Base-by-base conservation (phyloP, 2,329 filamentous ascomycete species). In the Nemania sp. region DNA sequence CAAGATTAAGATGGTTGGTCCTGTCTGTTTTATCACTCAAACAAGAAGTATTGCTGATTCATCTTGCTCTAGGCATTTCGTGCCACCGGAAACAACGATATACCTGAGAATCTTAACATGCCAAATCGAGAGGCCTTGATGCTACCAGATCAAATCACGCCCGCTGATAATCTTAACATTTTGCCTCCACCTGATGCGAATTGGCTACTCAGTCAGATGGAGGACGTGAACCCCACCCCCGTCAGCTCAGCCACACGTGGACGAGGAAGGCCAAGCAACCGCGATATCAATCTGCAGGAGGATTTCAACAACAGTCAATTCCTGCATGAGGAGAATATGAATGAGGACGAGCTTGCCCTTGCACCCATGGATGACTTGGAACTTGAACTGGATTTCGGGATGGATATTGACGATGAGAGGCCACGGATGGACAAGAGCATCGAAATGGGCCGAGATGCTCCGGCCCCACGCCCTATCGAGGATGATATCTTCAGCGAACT, bases 1-100 rank as follows among this genome's bases (percentile, higher is more conserved):
- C 83, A 98, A 97, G 80, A 97, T 99, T 71, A 97, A 98, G 75
- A 96, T 98, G 92, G 94, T 97, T 53, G 15, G 65, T 65, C 18
- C 48, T 34, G 34, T 12, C 17, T 25, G 15, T 20, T 20, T 3
- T 10, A 34, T 34, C 35, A 7, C n/a, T 37, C 1, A 11, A 2
- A 11, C 64, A 50, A 65, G 54, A 1, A 20, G 49, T 17, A 54
- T 58, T 67, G 62, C 78, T 81, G 76, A 79, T 58, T 20, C 32
- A 39, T 25, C 35, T 51, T 54, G 9, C 65, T 45, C 2, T 62
- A 97, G 94, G 94, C 95, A 43, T 99, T 98, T 79, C 90, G 93
- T 62, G 91, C 94, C 18, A 91, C 87, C 49, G 94, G 94, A 67
- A 97, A 97, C 78, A 96, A 98, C 73, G 95, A 99, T 76, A 85